These are phyloP conservation scores for Clarireedia hainanense DNA, from an alignment of 2,329 filamentous ascomycete genomes.

Conservation along the genomic window DNA sequence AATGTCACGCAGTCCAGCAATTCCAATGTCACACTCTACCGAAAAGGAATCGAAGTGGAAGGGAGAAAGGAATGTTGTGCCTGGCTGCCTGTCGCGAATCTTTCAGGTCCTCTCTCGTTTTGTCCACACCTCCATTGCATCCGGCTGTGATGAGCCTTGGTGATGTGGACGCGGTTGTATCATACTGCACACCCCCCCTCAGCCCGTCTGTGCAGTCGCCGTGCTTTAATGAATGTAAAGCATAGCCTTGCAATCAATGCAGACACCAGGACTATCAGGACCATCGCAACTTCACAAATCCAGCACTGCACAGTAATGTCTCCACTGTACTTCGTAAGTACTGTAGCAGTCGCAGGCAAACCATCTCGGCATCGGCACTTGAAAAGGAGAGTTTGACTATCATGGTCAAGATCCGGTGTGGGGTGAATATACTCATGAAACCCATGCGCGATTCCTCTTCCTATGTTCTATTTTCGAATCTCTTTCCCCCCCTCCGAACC, in stretches of 20 bases:
- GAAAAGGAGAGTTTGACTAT: background rate
- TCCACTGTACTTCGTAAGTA: no score
- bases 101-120: background rate
- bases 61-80: background rate
- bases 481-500: background rate
- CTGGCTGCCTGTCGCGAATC: background rate
- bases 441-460: background rate
- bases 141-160: conserved; percentile 3
- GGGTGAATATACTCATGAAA: background rate
- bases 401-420: conserved; percentile 1
- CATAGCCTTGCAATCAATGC: conserved; percentile 6
- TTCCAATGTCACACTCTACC: background rate
- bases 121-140: background rate
- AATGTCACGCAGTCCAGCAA: background rate
- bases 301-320: no score
- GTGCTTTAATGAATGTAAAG: background rate
- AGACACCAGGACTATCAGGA: background rate
- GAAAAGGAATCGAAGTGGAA: background rate
- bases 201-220: background rate
- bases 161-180: no score
- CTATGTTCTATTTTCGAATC: background rate
- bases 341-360: background rate
- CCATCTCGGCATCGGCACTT: background rate
- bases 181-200: background rate
- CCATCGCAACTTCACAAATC: no score